Base-by-base conservation (phyloP, 805 yeast genomes). In the Trichomonascus vanleenenianus region DNA sequence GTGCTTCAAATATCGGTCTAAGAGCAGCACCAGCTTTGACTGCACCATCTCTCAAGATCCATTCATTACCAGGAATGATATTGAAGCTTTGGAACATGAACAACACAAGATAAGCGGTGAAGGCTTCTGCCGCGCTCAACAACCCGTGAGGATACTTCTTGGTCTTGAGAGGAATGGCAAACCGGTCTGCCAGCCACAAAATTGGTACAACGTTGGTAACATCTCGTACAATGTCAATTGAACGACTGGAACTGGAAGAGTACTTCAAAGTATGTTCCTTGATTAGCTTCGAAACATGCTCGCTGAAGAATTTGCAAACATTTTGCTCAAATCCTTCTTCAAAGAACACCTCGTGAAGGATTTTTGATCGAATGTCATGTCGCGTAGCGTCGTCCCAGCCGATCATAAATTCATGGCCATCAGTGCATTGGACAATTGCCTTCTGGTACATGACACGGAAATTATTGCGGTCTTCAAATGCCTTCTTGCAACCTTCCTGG, bases 1-100 rank as follows among this genome's bases (percentile, higher is more conserved):
- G 40, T 6, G 40, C 40, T 37, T 37, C 40, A 19, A 37, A 37
- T 3, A 37, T 37, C 7, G 40, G 40, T 11, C 40, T 3, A 6
- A 37, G 40, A 10, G 40, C 40, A 4, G 14, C 30, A 11, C 40
- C 40, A 10, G 40, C 40, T 12, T 37, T 19, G 6, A 20, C 18
- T 7, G 40, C 40, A 3, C 40, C 40, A 37, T 37, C 40, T 19
- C 40, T 37, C 30, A 37, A 19, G 6, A 37, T 7, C 40, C 40
- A 37, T 14, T 37, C 40, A 22, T 37, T 37, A 10, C 30, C 27
- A 12, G 40, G 40, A 20, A 37, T 37, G 30, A 37, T 37, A n/a
- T 37, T 37, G 40, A 37, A 37, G 30, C 40, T 37, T 22, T 37
- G 40, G 40, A 37, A 37, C 40, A 37, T 37, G 40, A 37, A 37